These are phyloP conservation scores for Sarcomyxa edulis DNA, from an alignment of 768 basidiomycete genomes.

Conservation along the genomic window DNA sequence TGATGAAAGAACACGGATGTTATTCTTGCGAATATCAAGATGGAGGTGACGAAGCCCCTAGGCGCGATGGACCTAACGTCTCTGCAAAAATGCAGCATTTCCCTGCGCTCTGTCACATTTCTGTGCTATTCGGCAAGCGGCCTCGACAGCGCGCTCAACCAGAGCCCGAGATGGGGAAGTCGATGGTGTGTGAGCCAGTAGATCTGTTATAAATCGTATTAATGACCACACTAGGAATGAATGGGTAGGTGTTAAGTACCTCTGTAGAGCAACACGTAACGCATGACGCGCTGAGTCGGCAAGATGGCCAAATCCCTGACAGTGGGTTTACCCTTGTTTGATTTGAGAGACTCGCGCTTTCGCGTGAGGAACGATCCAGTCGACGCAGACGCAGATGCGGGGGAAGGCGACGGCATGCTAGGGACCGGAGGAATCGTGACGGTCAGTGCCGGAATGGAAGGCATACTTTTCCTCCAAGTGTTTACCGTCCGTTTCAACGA, in stretches of 20 bases:
- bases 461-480: constrained; percentile 20
- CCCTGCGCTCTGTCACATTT: constrained; percentile 58
- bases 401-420: constrained; percentile 5
- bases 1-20: too few relatives aligned
- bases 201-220: constrained; percentile 30
- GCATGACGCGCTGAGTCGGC: constrained; percentile 61
- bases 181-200: constrained; percentile 49
- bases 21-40: too few relatives aligned
- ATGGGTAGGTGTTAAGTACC: constrained; percentile 30
- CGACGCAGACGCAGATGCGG: background rate
- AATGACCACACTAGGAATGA: constrained; percentile 2
- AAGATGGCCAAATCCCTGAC: constrained; percentile 64
- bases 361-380: constrained; percentile 8
- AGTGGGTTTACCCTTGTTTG: constrained; percentile 15
- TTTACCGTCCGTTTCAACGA: constrained; percentile 8
- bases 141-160: constrained; percentile 54
- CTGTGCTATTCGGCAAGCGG: constrained; percentile 50
- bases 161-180: constrained; percentile 48
- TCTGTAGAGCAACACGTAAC: constrained; percentile 59
- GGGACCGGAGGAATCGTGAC: constrained; percentile 3
- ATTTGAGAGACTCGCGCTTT: constrained; percentile 4
- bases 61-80: too few relatives aligned
- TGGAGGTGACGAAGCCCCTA: too few relatives aligned
- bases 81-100: constrained; percentile 33
- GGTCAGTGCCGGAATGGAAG: constrained; percentile 8